Percentiles rank a stretch among this genome's conserved stretches.
These are phyloP conservation scores for Pleurotus platypus DNA, from an alignment of 768 basidiomycete species.

Conservation along the genomic window DNA sequence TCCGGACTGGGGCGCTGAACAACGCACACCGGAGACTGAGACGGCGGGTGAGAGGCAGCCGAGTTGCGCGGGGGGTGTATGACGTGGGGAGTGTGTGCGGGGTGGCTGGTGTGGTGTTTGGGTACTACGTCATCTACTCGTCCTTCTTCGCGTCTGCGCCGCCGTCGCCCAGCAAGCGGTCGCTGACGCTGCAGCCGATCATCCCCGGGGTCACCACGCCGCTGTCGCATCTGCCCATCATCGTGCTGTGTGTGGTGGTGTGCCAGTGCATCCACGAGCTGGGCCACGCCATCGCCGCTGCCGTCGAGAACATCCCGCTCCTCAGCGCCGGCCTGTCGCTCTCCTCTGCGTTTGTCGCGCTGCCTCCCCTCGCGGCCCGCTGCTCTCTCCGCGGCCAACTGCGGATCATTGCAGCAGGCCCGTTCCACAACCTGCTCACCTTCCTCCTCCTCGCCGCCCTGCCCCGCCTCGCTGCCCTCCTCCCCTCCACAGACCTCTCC, in stretches of 20 bases:
- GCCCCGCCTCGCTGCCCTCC: not conserved
- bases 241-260: constrained; percentile 57
- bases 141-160: not conserved
- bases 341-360: constrained; percentile 71
- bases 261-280: constrained; percentile 76
- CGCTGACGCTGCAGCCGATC: constrained; percentile 29
- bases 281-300: too few relatives aligned
- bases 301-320: constrained; percentile 61
- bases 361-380: constrained; percentile 27
- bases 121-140: constrained; percentile 32
- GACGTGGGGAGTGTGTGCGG: constrained; percentile 25
- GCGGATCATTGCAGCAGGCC: constrained; percentile 70
- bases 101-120: constrained; percentile 44
- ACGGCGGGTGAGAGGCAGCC: too few relatives aligned
- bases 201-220: constrained; percentile 85
- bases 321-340: constrained; percentile 59
- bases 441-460: constrained; percentile 41
- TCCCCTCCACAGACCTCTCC: constrained; percentile 56
- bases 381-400: constrained; percentile 26
- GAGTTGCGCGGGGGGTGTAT: too few relatives aligned
- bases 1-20: too few relatives aligned
- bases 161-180: not conserved
- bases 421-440: constrained; percentile 72
- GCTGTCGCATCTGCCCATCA: constrained; percentile 61
- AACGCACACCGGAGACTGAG: too few relatives aligned